These are phyloP conservation scores for Geranomyces variabilis DNA, from an alignment of 192 early-diverging fungal genomes.

Conservation along the genomic window DNA sequence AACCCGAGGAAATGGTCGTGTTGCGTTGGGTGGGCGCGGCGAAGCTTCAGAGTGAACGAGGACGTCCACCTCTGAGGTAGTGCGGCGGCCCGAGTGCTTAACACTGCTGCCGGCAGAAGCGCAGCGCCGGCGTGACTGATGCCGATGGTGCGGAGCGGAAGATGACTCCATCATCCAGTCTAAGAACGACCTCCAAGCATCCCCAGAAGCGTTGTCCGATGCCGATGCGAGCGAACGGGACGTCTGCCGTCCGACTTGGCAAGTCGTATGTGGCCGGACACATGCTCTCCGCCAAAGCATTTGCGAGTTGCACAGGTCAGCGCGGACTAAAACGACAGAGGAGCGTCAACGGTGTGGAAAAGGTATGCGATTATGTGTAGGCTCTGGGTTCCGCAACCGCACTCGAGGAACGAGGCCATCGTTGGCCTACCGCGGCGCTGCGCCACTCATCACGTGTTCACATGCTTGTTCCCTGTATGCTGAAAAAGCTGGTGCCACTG, in stretches of 20 bases:
- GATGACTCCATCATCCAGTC: constrained; percentile 33
- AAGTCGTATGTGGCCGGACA: constrained; percentile 3
- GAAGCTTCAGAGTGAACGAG: neutral
- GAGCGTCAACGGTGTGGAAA: no score
- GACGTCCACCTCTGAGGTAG: no score
- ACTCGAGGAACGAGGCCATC: no score
- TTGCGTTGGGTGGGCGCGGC: neutral
- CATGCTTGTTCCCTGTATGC: no score
- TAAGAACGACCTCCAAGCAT: constrained; percentile 31
- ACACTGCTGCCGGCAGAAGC: constrained; percentile 1
- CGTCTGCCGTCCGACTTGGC: constrained; percentile 7
- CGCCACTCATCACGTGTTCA: no score
- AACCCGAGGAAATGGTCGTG: neutral
- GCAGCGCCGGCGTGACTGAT: constrained; percentile 18
- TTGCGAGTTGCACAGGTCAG: no score
- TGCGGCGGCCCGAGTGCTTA: neutral
- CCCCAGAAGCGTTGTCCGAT: constrained; percentile 14
- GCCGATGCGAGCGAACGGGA: constrained; percentile 27
- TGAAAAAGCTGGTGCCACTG: no score
- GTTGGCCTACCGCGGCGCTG: no score
- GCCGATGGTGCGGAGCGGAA: constrained; percentile 19
- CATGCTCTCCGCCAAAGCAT: constrained; percentile 28
- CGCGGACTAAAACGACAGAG: no score
- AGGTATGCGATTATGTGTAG: no score
- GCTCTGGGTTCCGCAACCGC: no score